These are phyloP conservation scores for Periglandula ipomoeae DNA, from an alignment of 2,329 filamentous ascomycete genomes.

Conservation along the genomic window DNA sequence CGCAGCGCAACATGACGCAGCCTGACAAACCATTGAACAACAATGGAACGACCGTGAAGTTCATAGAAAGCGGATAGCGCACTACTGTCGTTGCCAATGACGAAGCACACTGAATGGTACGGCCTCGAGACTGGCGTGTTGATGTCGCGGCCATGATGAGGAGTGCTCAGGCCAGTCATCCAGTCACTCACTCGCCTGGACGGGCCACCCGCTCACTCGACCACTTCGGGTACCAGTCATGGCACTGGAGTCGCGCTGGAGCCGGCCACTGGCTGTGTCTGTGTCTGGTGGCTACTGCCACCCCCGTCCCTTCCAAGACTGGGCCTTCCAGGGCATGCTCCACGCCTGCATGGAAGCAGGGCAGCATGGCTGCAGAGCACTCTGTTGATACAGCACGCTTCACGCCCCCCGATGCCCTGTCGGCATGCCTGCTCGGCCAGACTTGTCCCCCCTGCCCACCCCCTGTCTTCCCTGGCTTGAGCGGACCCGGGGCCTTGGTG, in stretches of 20 bases:
- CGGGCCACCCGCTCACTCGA: too few relatives aligned
- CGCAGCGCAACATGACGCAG: not conserved
- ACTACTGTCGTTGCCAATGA: not conserved
- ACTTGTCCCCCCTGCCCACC: conserved; percentile 4
- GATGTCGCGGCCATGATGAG: not conserved
- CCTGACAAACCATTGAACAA: not conserved
- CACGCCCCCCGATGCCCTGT: conserved; percentile 11
- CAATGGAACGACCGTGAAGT: too few relatives aligned
- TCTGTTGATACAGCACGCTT: not conserved
- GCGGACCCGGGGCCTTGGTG: not conserved
- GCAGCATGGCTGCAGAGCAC: too few relatives aligned
- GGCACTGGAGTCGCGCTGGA: not conserved
- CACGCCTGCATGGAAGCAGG: too few relatives aligned
- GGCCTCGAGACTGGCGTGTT: not conserved
- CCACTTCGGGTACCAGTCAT: not conserved
- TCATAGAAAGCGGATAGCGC: too few relatives aligned
- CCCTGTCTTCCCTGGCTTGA: not conserved
- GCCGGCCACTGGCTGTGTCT: too few relatives aligned
- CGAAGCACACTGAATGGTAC: not conserved
- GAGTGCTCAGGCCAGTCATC: not conserved
- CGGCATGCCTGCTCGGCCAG: conserved; percentile 16
- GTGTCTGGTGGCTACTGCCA: not conserved
- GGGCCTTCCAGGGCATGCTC: too few relatives aligned
- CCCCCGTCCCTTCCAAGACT: conserved; percentile 1
- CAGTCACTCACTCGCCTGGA: not conserved